Base-by-base conservation (phyloP, 2,329 filamentous ascomycete species). In the Daldinia sp. region DNA sequence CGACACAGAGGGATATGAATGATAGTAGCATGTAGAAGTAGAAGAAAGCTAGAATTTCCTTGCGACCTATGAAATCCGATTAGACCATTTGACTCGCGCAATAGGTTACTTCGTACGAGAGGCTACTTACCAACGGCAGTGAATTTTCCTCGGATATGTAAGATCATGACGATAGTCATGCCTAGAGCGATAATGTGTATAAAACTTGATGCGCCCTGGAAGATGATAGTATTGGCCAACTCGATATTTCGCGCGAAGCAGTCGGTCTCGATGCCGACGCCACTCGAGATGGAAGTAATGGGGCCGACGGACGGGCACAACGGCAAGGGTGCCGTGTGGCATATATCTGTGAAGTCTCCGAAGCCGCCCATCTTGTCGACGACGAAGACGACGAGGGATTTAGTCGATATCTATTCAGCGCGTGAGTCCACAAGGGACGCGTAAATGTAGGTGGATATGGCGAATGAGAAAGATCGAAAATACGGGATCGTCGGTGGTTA, bases 181-280 rank as follows among this genome's bases (percentile, higher is more conserved):
- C 89, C 82, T 62, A 99, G 82, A 11, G 94, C 92, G 59, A 91
- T 81, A 70, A 99, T 98, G 78, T 99, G 95, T 80, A 95, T 92
- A 74, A 94, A 93, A 65, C 92, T 92, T 19, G 93, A 89, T 25
- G 94, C 95, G 74, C 90, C 92, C 80, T 98, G 89, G 77, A 99
- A 99, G 74, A 99, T 99, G 80, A 98, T 94, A 37, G 95, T 99
- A 81, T 99, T 99, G 70, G 94, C 95, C 70, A 98, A 80, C 79
- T 97, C 94, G 77, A 99, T 94, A 73, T 95, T 96, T 62, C 95
- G 89, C 62, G 95, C 92, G 80, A 94, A 98, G 83, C 95, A 99
- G 74, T 89, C 87, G 59, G 95, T 88, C 77, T 97, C 90, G 68
- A 97, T 95, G 70, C 93, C 92, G 10, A 89, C 85, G 59, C 86